phyloP scores from a whole-genome alignment of 2,329 filamentous ascomycete genomes.

The Penicillium oxalicum region DNA sequence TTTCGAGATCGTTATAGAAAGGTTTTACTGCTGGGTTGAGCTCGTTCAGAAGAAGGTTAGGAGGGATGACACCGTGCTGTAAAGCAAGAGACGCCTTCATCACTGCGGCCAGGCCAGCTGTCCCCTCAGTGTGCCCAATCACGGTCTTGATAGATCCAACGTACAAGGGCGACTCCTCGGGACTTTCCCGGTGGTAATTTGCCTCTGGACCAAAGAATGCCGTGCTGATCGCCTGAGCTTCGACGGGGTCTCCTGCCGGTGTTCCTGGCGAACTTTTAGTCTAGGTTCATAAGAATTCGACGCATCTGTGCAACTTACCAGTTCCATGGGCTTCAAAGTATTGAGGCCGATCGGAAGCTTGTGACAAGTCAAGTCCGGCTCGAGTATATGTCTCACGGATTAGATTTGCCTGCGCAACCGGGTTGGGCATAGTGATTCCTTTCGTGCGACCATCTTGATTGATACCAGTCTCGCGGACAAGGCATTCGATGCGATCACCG shows the following conservation, averaged over 20 bases:
- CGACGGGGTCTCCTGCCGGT: constrained; percentile 21
- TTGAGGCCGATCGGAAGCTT: constrained; percentile 27
- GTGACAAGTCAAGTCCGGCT: constrained; percentile 33
- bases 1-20: constrained; percentile 20
- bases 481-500: constrained; percentile 41
- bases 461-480: constrained; percentile 31
- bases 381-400: constrained; percentile 36
- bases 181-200: constrained; percentile 4
- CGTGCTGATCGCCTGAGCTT: constrained; percentile 19
- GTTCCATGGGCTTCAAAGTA: constrained; percentile 46
- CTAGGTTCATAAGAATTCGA: neutral
- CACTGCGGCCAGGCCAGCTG: constrained; percentile 28
- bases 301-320: constrained; percentile 20
- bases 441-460: constrained; percentile 35
- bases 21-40: constrained; percentile 22
- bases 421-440: constrained; percentile 33
- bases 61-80: constrained; percentile 30
- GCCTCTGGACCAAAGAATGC: constrained; percentile 16
- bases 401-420: constrained; percentile 34
- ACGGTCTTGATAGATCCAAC: constrained; percentile 31
- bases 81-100: constrained; percentile 37
- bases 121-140: constrained; percentile 33
- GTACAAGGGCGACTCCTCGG: constrained; percentile 11
- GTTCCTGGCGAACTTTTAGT: constrained; percentile 9
- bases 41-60: constrained; percentile 25